Conservation (phyloP, 192 early-diverging fungal genomes). For the Dispira parvispora region DNA sequence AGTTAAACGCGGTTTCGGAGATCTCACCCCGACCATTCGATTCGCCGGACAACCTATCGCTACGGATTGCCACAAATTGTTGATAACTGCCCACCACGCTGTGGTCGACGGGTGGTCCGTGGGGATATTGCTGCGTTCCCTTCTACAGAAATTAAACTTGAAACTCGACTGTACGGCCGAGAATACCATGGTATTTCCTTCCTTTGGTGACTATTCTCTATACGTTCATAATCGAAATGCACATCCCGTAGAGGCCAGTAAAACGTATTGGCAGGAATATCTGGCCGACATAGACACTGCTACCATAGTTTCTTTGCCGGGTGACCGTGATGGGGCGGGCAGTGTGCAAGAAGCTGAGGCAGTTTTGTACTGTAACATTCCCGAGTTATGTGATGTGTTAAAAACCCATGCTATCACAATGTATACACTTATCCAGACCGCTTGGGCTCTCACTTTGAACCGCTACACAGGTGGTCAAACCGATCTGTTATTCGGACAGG, state of each 20-base stretch:
- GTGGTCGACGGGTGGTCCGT: neutral
- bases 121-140: neutral
- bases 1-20: neutral
- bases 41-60: neutral
- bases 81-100: neutral
- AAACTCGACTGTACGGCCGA: neutral
- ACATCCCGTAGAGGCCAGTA: no score
- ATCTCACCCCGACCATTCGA: neutral
- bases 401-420: neutral
- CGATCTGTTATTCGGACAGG: slow-evolving; percentile 7
- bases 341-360: no score
- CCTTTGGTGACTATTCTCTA: neutral
- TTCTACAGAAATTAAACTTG: neutral
- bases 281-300: neutral
- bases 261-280: neutral
- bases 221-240: neutral
- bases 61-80: neutral
- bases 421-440: neutral
- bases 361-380: neutral
- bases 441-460: neutral
- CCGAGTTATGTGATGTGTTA: neutral
- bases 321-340: neutral
- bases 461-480: neutral
- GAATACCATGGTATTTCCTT: neutral
- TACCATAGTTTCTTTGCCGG: neutral